Percentiles rank a stretch among this genome's conserved stretches.
These are phyloP conservation scores for Lyophyllum semitale DNA, from an alignment of 768 basidiomycete genomes.

Conservation along the genomic window DNA sequence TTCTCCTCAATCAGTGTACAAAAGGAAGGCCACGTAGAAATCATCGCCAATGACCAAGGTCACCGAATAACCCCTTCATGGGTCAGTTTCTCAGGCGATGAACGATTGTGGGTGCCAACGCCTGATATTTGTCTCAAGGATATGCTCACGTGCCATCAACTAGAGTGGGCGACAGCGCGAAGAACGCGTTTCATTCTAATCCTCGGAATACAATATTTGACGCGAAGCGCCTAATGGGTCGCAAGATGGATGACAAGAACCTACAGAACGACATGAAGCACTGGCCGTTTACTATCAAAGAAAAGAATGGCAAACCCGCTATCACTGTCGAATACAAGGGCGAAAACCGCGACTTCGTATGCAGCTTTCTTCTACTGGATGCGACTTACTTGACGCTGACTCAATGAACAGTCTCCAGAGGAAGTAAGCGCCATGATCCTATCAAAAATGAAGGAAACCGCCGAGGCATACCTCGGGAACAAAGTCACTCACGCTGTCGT, in stretches of 20 bases:
- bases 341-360: constrained; percentile 57
- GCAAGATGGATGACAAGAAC: constrained; percentile 46
- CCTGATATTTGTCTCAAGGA: background rate
- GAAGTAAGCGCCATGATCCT: constrained; percentile 71
- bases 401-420: constrained; percentile 49
- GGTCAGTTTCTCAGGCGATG: constrained; percentile 89
- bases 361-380: constrained; percentile 14
- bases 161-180: constrained; percentile 18
- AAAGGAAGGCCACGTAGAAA: constrained; percentile 62
- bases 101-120: constrained; percentile 51
- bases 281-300: constrained; percentile 49
- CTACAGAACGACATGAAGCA: constrained; percentile 51
- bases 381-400: background rate
- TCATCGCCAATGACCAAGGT: constrained; percentile 90
- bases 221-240: constrained; percentile 60
- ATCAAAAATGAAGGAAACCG: constrained; percentile 71
- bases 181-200: constrained; percentile 17
- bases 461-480: constrained; percentile 67
- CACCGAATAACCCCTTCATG: constrained; percentile 90
- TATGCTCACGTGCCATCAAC: background rate
- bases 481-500: constrained; percentile 63
- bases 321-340: constrained; percentile 56
- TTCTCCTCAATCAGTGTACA: constrained; percentile 36
- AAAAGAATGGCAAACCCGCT: constrained; percentile 49
- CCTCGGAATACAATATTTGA: constrained; percentile 43